Base-by-base conservation (phyloP, 2,329 filamentous ascomycete genomes). In the Fusarium sp. region DNA sequence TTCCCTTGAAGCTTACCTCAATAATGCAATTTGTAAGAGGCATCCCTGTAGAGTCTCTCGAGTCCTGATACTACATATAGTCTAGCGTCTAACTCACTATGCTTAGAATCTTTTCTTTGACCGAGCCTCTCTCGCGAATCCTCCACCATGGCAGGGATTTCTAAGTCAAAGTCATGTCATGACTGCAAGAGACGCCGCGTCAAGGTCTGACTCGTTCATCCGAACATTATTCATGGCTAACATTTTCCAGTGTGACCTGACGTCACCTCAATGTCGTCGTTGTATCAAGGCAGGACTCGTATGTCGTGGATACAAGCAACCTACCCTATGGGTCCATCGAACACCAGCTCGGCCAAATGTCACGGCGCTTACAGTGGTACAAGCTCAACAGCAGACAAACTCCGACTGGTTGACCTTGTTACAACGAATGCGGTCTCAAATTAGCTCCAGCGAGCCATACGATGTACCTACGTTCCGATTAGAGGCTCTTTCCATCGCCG, bases 111-210 rank as follows among this genome's bases (percentile, higher is more conserved):
- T 30, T 23, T 23, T 30, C 30, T 30, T 30, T 11, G 30, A 30
- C 7, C 30, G 10, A 30, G 30, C 30, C 7, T 30, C 30, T 30
- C 30, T 30, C 30, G 30, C 30, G 30, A 9, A 9, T 30, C 30
- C 2, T 2, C 18, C n/a, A 30, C 10, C 6, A 67, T 67, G 64
- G 64, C 61, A 48, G 64, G 64, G 2, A 33, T 67, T 2, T 32
- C 64, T 7, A 61, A 46, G 23, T 67, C 64, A 23, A 67, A 61
- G 6, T 62, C 64, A 18, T 67, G 64, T 1, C 30, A 40, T 14
- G 54, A 61, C 10, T 67, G 64, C 13, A 67, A 32, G 30, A 37
- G 62, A n/a, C 64, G 64, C 15, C 64, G 64, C n/a, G 13, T 67
- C 26, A 67, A 67, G 64, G 64, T 67, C 30, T 13, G 52, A 55